These are phyloP conservation scores for Symbiotaphrina buchneri DNA, from an alignment of 495 filamentous ascomycete genomes.

Conservation along the genomic window DNA sequence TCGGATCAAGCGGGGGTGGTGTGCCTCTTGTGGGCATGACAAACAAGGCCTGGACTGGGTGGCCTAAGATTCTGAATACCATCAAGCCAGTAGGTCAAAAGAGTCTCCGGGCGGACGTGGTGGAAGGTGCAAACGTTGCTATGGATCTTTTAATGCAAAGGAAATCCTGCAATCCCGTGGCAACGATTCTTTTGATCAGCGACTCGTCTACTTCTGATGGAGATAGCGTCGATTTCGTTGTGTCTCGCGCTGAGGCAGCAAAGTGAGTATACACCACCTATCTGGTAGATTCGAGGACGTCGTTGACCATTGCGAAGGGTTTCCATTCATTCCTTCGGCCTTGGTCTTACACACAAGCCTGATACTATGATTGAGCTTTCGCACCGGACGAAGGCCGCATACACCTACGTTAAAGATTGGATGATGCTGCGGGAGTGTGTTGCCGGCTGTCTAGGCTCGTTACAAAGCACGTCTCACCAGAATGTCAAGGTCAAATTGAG, in stretches of 20 bases:
- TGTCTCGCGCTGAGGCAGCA: slow-evolving; percentile 90
- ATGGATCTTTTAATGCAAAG: slow-evolving; percentile 99
- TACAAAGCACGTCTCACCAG: slow-evolving; percentile 94
- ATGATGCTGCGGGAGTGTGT: slow-evolving; percentile 99
- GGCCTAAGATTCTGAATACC: slow-evolving; percentile 68
- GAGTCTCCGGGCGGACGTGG: slow-evolving; percentile 87
- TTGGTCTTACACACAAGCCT: slow-evolving; percentile 93
- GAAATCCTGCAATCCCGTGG: slow-evolving; percentile 88
- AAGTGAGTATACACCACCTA: slow-evolving; percentile 38
- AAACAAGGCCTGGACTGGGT: slow-evolving; percentile 79
- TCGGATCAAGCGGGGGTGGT: slow-evolving; percentile 83
- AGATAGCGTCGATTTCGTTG: slow-evolving; percentile 94
- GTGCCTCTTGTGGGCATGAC: slow-evolving; percentile 97
- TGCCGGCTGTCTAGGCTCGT: slow-evolving; percentile 79
- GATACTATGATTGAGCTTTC: slow-evolving; percentile 98
- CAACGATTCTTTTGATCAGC: slow-evolving; percentile 92
- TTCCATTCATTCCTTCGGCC: slow-evolving; percentile 86
- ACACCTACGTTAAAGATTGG: slow-evolving; percentile 98
- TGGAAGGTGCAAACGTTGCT: slow-evolving; percentile 93
- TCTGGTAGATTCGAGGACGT: slow-evolving; percentile 6
- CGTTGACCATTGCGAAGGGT: slow-evolving; percentile 31
- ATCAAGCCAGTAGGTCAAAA: slow-evolving; percentile 92
- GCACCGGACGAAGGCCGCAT: slow-evolving; percentile 86
- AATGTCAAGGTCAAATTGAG: slow-evolving; percentile 94
- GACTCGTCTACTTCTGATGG: slow-evolving; percentile 94